Percentiles rank a stretch among this genome's conserved stretches.
These are phyloP conservation scores for Microstegium vimineum DNA, from an alignment of 176 grass and related monocot species.

Conservation along the genomic window DNA sequence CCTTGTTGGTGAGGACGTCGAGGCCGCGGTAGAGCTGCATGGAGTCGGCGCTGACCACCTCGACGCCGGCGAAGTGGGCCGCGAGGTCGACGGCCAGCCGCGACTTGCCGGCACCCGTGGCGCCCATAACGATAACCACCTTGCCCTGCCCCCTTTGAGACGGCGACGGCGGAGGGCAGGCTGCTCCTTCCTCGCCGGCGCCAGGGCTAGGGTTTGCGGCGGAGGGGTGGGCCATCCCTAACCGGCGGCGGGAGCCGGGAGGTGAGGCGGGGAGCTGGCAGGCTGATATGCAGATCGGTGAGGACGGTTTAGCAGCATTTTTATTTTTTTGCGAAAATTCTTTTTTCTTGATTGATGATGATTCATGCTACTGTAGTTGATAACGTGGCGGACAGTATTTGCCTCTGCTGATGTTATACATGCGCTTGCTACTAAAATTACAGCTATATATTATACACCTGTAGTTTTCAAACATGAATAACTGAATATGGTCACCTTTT, in stretches of 20 bases:
- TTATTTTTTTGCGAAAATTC: too few relatives aligned
- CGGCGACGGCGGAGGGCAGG: background rate
- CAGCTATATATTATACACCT: background rate
- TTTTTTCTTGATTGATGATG: too few relatives aligned
- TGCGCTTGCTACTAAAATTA: too few relatives aligned
- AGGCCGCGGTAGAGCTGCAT: constrained; percentile 91
- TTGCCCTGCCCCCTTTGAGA: constrained; percentile 20
- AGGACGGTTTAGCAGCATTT: too few relatives aligned
- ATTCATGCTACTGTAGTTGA: too few relatives aligned
- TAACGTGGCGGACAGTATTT: too few relatives aligned
- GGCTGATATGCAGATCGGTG: background rate
- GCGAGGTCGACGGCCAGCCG: constrained; percentile 82
- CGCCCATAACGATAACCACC: constrained; percentile 87
- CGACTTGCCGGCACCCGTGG: constrained; percentile 88
- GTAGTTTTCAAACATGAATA: background rate
- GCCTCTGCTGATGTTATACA: too few relatives aligned
- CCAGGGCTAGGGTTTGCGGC: constrained; percentile 6
- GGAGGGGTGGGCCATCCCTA: constrained; percentile 25
- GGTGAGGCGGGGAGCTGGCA: background rate
- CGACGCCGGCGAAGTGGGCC: constrained; percentile 55
- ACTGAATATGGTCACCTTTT: background rate
- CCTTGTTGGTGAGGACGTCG: constrained; percentile 91
- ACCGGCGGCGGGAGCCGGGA: background rate
- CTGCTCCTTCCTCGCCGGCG: background rate
- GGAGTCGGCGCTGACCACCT: constrained; percentile 87